Evolutionary conservation across 768 basidiomycete genomes (phyloP).

Genomic region (Suillus sp.): DNA sequence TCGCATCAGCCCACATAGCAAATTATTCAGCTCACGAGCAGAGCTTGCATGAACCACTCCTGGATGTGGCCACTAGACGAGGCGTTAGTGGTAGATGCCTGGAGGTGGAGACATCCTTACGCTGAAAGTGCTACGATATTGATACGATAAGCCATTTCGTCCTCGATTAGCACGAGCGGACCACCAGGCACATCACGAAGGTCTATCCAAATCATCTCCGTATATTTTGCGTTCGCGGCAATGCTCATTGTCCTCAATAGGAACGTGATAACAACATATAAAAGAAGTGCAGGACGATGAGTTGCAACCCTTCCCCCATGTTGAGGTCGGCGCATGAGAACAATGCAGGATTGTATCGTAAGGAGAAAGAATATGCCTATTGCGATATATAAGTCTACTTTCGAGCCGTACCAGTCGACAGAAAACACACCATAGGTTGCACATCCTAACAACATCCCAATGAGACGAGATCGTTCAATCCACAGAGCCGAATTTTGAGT

Average conservation of each 20-base stretch:
- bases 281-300: not conserved
- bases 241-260: conserved; percentile 19
- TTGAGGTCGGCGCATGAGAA: not conserved
- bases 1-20: not conserved
- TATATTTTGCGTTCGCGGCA: conserved; percentile 17
- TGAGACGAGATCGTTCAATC: conserved; percentile 13
- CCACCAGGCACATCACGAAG: not conserved
- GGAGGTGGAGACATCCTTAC: not conserved
- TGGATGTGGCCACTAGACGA: not conserved
- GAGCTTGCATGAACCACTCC: not conserved
- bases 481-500: not conserved
- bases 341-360: not conserved
- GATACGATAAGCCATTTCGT: not conserved
- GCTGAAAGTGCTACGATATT: not conserved
- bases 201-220: not conserved
- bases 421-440: conserved; percentile 13
- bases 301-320: no score
- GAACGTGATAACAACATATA: conserved; percentile 12
- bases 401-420: not conserved
- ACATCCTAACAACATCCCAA: conserved; percentile 11
- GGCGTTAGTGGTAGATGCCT: not conserved
- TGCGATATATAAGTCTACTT: not conserved
- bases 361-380: conserved; percentile 14
- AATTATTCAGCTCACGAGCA: not conserved
- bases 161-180: not conserved